Evolutionary conservation across 345 rosid species (phyloP).

Genomic region (Limnanthes douglasii): DNA sequence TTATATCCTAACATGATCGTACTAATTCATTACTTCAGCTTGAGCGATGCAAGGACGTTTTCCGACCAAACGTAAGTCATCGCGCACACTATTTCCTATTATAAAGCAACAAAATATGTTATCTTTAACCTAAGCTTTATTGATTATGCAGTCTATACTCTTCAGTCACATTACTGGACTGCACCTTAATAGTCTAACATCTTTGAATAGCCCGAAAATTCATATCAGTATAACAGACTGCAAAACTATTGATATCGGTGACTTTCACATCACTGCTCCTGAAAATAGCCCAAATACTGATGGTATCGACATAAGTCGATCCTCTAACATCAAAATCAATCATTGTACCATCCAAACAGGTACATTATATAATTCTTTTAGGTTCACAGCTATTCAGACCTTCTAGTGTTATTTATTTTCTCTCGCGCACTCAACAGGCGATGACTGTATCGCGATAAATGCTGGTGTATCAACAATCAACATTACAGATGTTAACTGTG

Average conservation of each 20-base stretch:
- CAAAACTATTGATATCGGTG: constrained; percentile 12
- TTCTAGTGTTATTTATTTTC: too few species aligned
- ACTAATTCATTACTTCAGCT: neutral
- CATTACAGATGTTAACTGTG: constrained; percentile 15
- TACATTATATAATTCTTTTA: too few species aligned
- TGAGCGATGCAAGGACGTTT: too few species aligned
- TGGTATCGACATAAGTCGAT: constrained; percentile 35
- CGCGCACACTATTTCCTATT: too few species aligned
- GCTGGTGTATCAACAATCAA: constrained; percentile 27
- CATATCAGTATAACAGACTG: constrained; percentile 25
- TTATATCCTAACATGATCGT: neutral
- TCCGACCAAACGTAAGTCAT: too few species aligned
- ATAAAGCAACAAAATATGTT: too few species aligned
- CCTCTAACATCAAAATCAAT: constrained; percentile 20
- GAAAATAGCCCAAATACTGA: constrained; percentile 55
- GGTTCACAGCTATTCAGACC: too few species aligned
- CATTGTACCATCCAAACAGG: constrained; percentile 31
- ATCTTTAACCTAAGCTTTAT: constrained; percentile 26
- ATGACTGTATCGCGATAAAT: constrained; percentile 48
- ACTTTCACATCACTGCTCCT: constrained; percentile 28
- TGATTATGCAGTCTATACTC: constrained; percentile 23
- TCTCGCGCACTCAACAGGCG: too few species aligned
- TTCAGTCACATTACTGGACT: constrained; percentile 20
- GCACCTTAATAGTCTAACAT: constrained; percentile 12
- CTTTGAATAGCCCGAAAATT: constrained; percentile 25